Base-by-base conservation (phyloP, 108 stramenopile genomes). In the Pelagomonas calceolata region DNA sequence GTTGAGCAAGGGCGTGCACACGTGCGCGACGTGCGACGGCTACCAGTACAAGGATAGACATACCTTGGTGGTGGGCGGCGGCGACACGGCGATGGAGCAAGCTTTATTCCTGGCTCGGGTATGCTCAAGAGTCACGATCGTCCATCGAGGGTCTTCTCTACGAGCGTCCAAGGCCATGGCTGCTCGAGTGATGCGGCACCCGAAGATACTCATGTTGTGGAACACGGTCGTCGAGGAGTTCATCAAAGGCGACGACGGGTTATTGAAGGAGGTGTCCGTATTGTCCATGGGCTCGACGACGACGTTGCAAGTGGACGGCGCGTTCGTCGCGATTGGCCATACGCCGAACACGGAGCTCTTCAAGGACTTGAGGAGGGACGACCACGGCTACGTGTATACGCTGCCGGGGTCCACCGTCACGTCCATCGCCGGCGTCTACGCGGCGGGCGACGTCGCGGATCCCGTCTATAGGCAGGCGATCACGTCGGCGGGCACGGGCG, bases 1-100 rank as follows among this genome's bases (percentile, higher is more conserved):
- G 84, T 79, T 90, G 65, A 89, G 93, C 36, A 91, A 91, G 67
- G 92, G 95, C 36, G 94, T 97, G 21, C 51, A 84, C 70, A 88
- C 90, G 7, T 97, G 95, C 79, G 95, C 95, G 43, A 94, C 92
- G n/a, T 97, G 95, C 70, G 95, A 97, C 76, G 95, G 95, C 34
- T 90, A 90, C 65, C 78, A 92, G 68, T 96, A 84, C 80, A 46
- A 80, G 31, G 84, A 84, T 31, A 78, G 86, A 39, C 79, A 91
- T 73, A 94, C 95, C 9, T 68, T 93, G 39, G 94, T 97, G 5
- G 92, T 97, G 26, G 95, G 95, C 30, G 95, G 95, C 21, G 95
- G 95, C 67, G 95, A 97, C 79, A 81, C 93, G 30, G 95, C 95
- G 73, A 94, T 95, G 92, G 94, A 95, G 77, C 93, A 95, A 82